A percentile compares a stretch with the other conserved stretches of the same genome.
phyloP scores from a whole-genome alignment of 106 monocot species.

The Acorus gramineus region DNA sequence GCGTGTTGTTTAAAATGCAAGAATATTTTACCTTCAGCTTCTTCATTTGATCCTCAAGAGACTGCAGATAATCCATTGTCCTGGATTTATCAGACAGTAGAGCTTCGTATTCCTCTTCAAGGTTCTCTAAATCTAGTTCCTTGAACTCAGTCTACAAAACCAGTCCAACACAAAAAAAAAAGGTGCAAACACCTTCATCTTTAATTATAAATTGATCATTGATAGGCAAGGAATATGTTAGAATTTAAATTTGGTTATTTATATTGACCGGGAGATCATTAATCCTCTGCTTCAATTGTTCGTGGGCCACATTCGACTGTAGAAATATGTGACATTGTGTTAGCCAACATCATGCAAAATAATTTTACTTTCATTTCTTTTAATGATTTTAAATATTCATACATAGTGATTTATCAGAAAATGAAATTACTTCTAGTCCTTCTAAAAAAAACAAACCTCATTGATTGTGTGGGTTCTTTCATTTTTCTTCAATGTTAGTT shows the following conservation, averaged over 20 bases:
- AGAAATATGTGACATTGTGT: background rate
- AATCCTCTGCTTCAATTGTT: constrained; percentile 16
- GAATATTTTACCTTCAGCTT: background rate
- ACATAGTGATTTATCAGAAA: background rate
- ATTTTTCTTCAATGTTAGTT: constrained; percentile 29
- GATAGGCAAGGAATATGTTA: background rate
- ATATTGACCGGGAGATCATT: constrained; percentile 33
- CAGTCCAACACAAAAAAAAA: too few relatives aligned
- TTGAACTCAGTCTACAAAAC: too few relatives aligned
- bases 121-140: too few relatives aligned
- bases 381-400: background rate
- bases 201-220: background rate
- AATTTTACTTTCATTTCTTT: background rate
- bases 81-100: too few relatives aligned
- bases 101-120: too few relatives aligned
- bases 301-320: constrained; percentile 26
- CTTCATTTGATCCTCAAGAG: background rate
- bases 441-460: constrained; percentile 23
- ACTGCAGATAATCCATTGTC: too few relatives aligned
- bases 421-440: background rate
- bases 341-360: background rate
- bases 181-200: too few relatives aligned
- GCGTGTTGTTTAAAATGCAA: background rate
- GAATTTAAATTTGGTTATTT: background rate
- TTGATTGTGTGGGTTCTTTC: constrained; percentile 15